Percentiles rank a stretch among this genome's conserved stretches.
These are phyloP conservation scores for Fusarium nodosum DNA, from an alignment of 2,329 filamentous ascomycete species.

Conservation along the genomic window DNA sequence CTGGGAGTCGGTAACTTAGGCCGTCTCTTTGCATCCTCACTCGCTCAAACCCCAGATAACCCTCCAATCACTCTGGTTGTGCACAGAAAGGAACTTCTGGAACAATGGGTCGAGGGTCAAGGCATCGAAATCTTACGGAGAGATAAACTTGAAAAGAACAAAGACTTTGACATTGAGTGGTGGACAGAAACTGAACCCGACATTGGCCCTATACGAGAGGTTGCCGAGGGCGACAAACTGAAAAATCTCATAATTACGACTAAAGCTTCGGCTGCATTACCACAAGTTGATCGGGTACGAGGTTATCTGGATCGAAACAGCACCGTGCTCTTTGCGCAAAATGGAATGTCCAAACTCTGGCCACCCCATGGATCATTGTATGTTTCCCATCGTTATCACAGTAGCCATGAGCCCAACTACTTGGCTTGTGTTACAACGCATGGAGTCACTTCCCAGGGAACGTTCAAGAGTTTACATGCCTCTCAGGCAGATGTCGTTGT, in stretches of 20 bases:
- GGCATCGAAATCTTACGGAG: slow-evolving; percentile 62
- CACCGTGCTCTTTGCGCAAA: slow-evolving; percentile 88
- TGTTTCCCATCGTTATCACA: slow-evolving; percentile 57
- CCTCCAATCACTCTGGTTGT: slow-evolving; percentile 87
- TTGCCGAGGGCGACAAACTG: slow-evolving; percentile 63
- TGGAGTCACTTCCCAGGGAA: slow-evolving; percentile 65
- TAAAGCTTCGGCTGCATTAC: slow-evolving; percentile 78
- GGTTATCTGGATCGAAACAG: slow-evolving; percentile 73
- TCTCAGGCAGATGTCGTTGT: slow-evolving; percentile 63
- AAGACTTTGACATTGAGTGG: slow-evolving; percentile 66
- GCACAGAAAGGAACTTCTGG: slow-evolving; percentile 67
- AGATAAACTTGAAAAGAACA: slow-evolving; percentile 50
- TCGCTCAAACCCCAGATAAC: slow-evolving; percentile 70
- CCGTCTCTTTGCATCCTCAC: slow-evolving; percentile 79
- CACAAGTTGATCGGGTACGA: slow-evolving; percentile 70
- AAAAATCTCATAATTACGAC: slow-evolving; percentile 82
- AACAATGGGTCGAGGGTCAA: slow-evolving; percentile 60
- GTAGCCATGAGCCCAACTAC: slow-evolving; percentile 71
- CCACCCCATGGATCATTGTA: slow-evolving; percentile 64
- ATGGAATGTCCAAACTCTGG: slow-evolving; percentile 82
- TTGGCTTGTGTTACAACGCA: slow-evolving; percentile 75
- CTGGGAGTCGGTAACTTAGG: slow-evolving; percentile 87
- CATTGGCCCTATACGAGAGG: slow-evolving; percentile 56
- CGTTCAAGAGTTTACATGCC: slow-evolving; percentile 67
- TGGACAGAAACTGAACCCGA: slow-evolving; percentile 63